Percentiles rank a stretch among this genome's conserved stretches.
These are phyloP conservation scores for Candida manassasensis DNA, from an alignment of 805 yeast genomes.

Conservation along the genomic window DNA sequence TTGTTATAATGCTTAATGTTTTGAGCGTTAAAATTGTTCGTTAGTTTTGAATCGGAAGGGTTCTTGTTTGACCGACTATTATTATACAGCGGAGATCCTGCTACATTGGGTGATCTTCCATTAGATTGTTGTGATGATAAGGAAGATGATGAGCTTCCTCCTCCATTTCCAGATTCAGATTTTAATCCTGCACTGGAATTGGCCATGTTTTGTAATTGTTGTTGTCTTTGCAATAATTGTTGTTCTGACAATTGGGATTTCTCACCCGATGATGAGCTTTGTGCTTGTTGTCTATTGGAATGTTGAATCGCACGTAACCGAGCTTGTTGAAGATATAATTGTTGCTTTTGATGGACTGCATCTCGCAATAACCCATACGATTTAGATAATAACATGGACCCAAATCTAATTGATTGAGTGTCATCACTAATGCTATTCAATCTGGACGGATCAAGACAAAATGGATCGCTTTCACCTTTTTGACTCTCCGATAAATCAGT, in stretches of 20 bases:
- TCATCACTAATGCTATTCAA: slow-evolving; percentile 79
- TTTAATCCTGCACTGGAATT: slow-evolving; percentile 1
- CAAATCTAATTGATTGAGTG: slow-evolving; percentile 87
- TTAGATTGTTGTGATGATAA: slow-evolving; percentile 1
- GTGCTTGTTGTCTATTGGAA: slow-evolving; percentile 12
- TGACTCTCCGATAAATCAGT: slow-evolving; percentile 45
- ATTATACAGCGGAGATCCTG: slow-evolving; percentile 4
- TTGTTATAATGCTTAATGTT: slow-evolving; percentile 6
- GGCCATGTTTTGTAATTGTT: slow-evolving; percentile 2
- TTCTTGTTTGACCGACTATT: slow-evolving; percentile 4
- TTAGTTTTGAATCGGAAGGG: slow-evolving; percentile 5
- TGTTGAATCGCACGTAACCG: slow-evolving; percentile 39
- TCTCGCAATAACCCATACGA: slow-evolving; percentile 77
- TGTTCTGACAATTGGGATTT: slow-evolving; percentile 6
- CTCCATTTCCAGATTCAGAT: neutral
- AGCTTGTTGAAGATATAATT: slow-evolving; percentile 45
- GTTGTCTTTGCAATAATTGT: neutral
- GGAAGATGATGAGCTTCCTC: slow-evolving; percentile 2
- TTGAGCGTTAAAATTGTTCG: slow-evolving; percentile 6
- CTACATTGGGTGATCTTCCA: neutral
- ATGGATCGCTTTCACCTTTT: slow-evolving; percentile 39
- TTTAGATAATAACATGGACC: slow-evolving; percentile 84
- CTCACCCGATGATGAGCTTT: slow-evolving; percentile 1
- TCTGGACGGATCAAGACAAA: slow-evolving; percentile 74
- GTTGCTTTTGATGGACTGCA: slow-evolving; percentile 67